These are phyloP conservation scores for Solanum virginianum DNA, from an alignment of 257 asterid genomes.

Conservation along the genomic window DNA sequence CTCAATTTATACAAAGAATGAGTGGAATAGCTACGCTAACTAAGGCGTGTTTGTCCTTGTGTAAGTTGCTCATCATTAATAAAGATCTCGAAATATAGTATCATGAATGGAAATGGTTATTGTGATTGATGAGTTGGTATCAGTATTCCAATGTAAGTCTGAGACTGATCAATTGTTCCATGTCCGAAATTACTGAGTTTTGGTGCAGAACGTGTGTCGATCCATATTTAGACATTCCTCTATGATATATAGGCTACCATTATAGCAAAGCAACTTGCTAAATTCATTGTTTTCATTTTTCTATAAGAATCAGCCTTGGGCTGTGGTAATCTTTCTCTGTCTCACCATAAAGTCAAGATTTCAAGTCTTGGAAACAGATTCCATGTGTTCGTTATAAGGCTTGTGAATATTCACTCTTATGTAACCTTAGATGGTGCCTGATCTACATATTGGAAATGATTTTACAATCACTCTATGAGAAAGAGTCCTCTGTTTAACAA, in stretches of 20 bases:
- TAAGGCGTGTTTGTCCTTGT: slow-evolving; percentile 33
- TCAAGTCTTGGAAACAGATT: not conserved
- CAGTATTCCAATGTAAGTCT: not conserved
- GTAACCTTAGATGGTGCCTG: not conserved
- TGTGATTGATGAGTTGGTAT: not conserved
- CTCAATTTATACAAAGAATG: slow-evolving; percentile 98
- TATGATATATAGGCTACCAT: not conserved
- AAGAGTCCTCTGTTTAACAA: not conserved
- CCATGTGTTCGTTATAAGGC: not conserved
- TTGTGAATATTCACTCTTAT: not conserved
- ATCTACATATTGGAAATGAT: not conserved
- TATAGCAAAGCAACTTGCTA: not conserved
- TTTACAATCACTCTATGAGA: not conserved
- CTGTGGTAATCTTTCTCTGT: not conserved
- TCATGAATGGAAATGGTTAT: not conserved
- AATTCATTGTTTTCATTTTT: not conserved
- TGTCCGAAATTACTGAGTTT: not conserved
- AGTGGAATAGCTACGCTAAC: slow-evolving; percentile 97
- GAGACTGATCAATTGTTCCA: not conserved
- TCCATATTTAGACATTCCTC: not conserved
- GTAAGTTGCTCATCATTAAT: not conserved
- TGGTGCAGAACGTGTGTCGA: not conserved
- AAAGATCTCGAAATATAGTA: not conserved
- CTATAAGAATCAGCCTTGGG: not conserved
- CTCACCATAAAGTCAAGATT: not conserved